A percentile compares a stretch with the other conserved stretches of the same genome.
phyloP scores from a whole-genome alignment of 345 rosid genomes.

The Camelina laxa region DNA sequence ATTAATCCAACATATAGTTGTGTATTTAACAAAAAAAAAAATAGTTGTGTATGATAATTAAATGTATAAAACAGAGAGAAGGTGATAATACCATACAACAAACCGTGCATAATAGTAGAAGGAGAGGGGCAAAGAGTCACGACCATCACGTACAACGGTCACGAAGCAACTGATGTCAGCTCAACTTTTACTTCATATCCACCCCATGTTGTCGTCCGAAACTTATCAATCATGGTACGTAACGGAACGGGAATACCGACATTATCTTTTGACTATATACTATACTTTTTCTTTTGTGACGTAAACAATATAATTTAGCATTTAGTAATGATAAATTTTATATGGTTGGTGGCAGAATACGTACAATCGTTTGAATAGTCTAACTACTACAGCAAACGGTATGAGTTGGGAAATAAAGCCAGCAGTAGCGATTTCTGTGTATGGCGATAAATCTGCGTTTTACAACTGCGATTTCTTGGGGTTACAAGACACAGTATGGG shows the following conservation, averaged over 20 bases:
- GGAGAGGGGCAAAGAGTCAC: slow-evolving; percentile 46
- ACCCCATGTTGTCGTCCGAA: slow-evolving; percentile 46
- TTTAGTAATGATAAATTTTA: not conserved
- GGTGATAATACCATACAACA: slow-evolving; percentile 45
- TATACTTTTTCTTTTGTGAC: not conserved
- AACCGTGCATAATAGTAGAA: slow-evolving; percentile 53
- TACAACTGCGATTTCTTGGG: slow-evolving; percentile 54
- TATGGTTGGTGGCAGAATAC: slow-evolving; percentile 51
- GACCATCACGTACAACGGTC: slow-evolving; percentile 44
- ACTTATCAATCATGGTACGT: slow-evolving; percentile 59
- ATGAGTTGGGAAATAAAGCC: slow-evolving; percentile 22
- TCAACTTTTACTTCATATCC: slow-evolving; percentile 54
- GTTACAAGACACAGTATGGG: slow-evolving; percentile 68
- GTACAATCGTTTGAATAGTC: slow-evolving; percentile 35
- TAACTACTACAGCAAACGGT: not conserved
- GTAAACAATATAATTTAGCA: not conserved
- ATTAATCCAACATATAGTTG: too few relatives aligned
- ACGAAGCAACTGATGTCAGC: slow-evolving; percentile 46
- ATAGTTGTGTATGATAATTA: slow-evolving; percentile 15
- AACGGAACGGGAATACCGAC: not conserved
- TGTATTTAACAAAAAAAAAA: too few relatives aligned
- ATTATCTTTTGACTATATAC: slow-evolving; percentile 23
- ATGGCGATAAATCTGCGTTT: slow-evolving; percentile 65
- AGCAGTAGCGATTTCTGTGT: slow-evolving; percentile 53
- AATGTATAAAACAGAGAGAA: slow-evolving; percentile 48